These are phyloP conservation scores for Podaxis carcinomalis DNA, from an alignment of 768 basidiomycete genomes.

Conservation along the genomic window DNA sequence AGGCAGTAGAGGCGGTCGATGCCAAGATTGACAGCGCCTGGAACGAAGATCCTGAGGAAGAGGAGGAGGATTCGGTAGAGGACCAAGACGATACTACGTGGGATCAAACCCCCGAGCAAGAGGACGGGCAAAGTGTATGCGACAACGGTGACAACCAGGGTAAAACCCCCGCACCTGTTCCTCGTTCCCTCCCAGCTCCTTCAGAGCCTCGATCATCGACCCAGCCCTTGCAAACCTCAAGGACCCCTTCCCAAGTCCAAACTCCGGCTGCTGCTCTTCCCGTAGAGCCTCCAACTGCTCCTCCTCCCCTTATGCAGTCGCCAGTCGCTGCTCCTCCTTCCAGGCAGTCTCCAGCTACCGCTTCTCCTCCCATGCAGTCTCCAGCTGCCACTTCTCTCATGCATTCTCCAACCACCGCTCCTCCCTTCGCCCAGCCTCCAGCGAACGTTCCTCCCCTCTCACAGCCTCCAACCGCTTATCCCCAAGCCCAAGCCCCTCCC, in stretches of 20 bases:
- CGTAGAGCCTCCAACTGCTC: neutral
- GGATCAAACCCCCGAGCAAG: neutral
- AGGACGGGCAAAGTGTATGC: neutral
- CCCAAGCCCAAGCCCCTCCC: neutral
- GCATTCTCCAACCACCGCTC: neutral
- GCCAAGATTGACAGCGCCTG: neutral
- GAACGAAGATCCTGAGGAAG: neutral
- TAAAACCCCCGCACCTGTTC: neutral
- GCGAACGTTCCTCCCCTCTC: neutral
- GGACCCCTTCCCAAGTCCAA: neutral
- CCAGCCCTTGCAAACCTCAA: neutral
- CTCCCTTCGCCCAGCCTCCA: neutral
- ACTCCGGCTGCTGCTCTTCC: neutral
- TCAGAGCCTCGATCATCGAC: neutral
- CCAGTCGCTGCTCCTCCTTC: neutral
- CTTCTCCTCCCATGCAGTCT: neutral
- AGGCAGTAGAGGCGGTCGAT: neutral
- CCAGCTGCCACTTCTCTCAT: neutral
- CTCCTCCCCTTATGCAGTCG: neutral
- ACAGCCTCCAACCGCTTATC: neutral
- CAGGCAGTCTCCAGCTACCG: neutral
- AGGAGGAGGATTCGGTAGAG: neutral
- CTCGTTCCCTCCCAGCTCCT: neutral
- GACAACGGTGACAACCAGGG: neutral
- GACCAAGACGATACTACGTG: neutral